These are phyloP conservation scores for Penicillium sp. DNA, from an alignment of 2,329 filamentous ascomycete species.

Conservation along the genomic window DNA sequence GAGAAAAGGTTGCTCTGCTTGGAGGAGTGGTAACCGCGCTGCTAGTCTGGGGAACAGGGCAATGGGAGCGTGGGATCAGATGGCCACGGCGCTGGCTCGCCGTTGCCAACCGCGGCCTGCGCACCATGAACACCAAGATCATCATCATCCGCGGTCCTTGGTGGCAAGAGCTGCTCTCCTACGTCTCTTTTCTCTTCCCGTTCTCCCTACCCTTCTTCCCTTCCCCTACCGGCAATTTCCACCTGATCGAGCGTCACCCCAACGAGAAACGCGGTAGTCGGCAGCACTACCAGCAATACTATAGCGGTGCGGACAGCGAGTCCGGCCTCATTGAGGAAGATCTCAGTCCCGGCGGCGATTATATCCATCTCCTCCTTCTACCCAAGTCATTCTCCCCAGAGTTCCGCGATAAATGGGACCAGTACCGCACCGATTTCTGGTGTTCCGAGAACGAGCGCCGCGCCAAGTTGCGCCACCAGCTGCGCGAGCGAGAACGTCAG, in stretches of 20 bases:
- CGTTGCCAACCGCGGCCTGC: slow-evolving; percentile 84
- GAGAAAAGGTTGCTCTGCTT: slow-evolving; percentile 88
- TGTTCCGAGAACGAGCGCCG: slow-evolving; percentile 93
- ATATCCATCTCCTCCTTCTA: slow-evolving; percentile 85
- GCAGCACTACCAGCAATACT: slow-evolving; percentile 39
- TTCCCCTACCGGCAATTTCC: slow-evolving; percentile 69
- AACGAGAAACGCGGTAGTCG: slow-evolving; percentile 45
- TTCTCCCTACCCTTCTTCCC: slow-evolving; percentile 70
- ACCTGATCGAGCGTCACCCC: slow-evolving; percentile 69
- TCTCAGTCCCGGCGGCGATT: slow-evolving; percentile 84
- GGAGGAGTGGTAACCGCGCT: slow-evolving; percentile 85
- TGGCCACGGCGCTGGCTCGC: slow-evolving; percentile 93
- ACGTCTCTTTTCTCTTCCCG: slow-evolving; percentile 76
- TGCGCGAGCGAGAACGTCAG: slow-evolving; percentile 70
- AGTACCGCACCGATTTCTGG: slow-evolving; percentile 94
- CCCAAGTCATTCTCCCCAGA: slow-evolving; percentile 94
- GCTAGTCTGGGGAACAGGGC: slow-evolving; percentile 90
- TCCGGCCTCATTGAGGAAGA: slow-evolving; percentile 78
- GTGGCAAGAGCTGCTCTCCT: slow-evolving; percentile 77
- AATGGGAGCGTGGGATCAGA: slow-evolving; percentile 92
- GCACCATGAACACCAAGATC: slow-evolving; percentile 94
- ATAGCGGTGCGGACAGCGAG: slow-evolving; percentile 66
- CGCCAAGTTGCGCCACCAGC: slow-evolving; percentile 69
- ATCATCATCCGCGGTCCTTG: slow-evolving; percentile 83
- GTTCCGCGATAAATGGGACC: slow-evolving; percentile 96